Evolutionary conservation across 2,329 filamentous ascomycete genomes (phyloP).

Genomic region (Myriosclerotinia curreyana): DNA sequence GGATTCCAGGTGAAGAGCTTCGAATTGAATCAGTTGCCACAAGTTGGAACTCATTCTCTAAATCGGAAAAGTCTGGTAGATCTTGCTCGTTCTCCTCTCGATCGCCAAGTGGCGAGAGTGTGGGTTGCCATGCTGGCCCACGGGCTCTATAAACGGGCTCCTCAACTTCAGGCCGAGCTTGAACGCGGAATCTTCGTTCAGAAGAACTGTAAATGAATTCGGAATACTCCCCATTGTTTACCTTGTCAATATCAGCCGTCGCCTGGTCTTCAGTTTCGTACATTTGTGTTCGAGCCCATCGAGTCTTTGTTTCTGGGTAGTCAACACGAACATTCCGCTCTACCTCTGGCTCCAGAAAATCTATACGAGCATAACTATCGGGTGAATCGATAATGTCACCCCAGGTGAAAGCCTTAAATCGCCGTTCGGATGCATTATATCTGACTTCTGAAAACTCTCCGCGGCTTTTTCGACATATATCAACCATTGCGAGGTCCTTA

Average conservation of each 20-base stretch:
- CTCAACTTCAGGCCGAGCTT: not conserved
- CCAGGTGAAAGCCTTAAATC: not conserved
- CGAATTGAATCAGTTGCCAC: not conserved
- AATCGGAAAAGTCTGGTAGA: slow-evolving; percentile 19
- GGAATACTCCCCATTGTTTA: not conserved
- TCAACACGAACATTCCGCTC: not conserved
- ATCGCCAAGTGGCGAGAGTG: slow-evolving; percentile 10
- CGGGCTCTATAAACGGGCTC: not conserved
- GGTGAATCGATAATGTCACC: not conserved
- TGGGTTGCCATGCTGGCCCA: slow-evolving; percentile 9
- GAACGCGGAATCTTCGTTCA: not conserved
- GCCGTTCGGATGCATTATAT: slow-evolving; percentile 1
- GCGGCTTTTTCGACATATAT: slow-evolving; percentile 4
- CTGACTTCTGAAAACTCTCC: not conserved
- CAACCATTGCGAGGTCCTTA: not conserved
- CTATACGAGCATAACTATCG: not conserved
- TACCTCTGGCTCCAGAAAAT: not conserved
- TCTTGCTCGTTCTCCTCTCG: slow-evolving; percentile 12
- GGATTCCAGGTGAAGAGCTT: slow-evolving; percentile 5
- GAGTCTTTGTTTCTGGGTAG: slow-evolving; percentile 17
- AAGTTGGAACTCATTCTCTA: slow-evolving; percentile 14
- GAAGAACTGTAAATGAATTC: not conserved
- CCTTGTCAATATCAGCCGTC: not conserved
- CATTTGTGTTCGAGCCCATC: slow-evolving; percentile 16
- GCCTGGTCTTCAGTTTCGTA: not conserved